Conservation (phyloP, 225 moss, liverwort and hornwort species). For the Pleurozium schreberi region DNA sequence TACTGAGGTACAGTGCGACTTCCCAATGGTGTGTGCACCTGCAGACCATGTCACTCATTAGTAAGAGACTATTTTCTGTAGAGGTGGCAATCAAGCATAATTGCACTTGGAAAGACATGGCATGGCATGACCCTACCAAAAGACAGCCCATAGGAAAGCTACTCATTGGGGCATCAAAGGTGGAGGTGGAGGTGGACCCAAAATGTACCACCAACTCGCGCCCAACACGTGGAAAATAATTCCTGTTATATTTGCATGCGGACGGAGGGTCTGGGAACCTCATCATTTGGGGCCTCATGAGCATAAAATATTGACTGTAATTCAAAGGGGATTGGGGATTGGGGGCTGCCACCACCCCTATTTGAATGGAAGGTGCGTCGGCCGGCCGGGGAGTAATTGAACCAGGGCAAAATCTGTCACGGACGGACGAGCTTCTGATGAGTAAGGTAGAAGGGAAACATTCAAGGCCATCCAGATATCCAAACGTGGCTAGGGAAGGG, state of each 20-base stretch:
- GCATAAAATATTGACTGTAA: background rate
- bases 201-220: background rate
- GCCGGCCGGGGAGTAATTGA: background rate
- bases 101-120: background rate
- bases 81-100: background rate
- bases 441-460: background rate
- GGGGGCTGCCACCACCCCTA: background rate
- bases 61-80: background rate
- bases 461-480: background rate
- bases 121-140: background rate
- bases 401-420: background rate
- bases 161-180: conserved; percentile 19
- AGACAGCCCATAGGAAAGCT: background rate
- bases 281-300: background rate
- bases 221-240: background rate
- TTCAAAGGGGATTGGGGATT: background rate
- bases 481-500: background rate
- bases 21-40: conserved; percentile 78
- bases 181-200: background rate
- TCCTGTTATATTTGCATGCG: background rate
- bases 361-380: background rate
- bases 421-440: background rate
- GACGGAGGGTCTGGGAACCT: background rate
- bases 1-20: conserved; percentile 29
- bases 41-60: background rate